phyloP scores from a whole-genome alignment of 2,329 filamentous ascomycete species.

The Xylariomycetidae sp. region DNA sequence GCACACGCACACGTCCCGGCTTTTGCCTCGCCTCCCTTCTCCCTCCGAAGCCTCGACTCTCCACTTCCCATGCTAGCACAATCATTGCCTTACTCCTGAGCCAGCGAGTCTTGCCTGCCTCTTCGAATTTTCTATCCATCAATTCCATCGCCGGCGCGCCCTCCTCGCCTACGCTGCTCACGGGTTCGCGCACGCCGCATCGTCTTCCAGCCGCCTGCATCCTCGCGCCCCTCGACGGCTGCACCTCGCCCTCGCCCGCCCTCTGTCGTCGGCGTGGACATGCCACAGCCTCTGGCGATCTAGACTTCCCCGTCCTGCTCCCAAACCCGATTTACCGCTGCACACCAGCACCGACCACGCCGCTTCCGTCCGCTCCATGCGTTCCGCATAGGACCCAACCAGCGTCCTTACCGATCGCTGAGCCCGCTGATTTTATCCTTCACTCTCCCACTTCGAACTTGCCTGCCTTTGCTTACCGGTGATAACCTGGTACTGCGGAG shows the following conservation, averaged over 20 bases:
- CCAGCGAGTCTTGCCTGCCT: neutral
- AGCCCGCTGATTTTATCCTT: neutral
- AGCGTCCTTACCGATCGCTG: constrained; percentile 17
- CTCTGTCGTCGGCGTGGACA: constrained; percentile 16
- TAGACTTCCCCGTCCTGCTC: neutral
- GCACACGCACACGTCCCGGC: no score
- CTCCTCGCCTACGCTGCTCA: no score
- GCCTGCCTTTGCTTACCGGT: neutral
- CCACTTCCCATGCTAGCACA: no score
- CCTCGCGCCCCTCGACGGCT: neutral
- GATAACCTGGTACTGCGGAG: constrained; percentile 1
- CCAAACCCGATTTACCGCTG: neutral
- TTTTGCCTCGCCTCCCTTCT: neutral
- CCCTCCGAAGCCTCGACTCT: neutral
- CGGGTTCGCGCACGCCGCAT: no score
- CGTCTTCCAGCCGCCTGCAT: neutral
- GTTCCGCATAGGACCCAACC: constrained; percentile 15
- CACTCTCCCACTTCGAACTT: constrained; percentile 1
- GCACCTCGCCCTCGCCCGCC: constrained; percentile 8
- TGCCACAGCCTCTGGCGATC: constrained; percentile 15
- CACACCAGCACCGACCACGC: constrained; percentile 4
- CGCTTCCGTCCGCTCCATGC: constrained; percentile 19
- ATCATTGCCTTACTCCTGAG: neutral
- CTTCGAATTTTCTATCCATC: neutral
- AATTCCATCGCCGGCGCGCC: neutral